phyloP scores from a whole-genome alignment of 1,284 basidiomycete genomes.

The Phylloporus sp. region DNA sequence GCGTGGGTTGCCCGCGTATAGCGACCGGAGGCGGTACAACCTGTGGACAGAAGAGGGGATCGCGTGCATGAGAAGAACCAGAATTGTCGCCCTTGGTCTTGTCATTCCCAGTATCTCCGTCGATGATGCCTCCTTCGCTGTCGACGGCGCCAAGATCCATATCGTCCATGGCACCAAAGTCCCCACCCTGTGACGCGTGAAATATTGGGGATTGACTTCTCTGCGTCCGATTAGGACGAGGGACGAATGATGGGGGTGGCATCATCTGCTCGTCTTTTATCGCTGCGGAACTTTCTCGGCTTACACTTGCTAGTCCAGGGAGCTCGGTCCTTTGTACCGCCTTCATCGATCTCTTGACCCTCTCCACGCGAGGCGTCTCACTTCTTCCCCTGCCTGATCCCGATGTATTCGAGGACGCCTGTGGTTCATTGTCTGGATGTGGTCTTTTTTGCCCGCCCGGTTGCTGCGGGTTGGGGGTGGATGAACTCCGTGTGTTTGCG shows the following conservation, averaged over 20 bases:
- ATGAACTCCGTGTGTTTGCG: constrained; percentile 21
- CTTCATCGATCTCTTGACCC: constrained; percentile 58
- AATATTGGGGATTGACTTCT: constrained; percentile 13
- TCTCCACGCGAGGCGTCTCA: constrained; percentile 41
- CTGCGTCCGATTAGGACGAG: constrained; percentile 15
- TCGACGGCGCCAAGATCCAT: constrained; percentile 3
- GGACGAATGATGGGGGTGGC: constrained; percentile 35
- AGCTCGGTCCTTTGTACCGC: constrained; percentile 56
- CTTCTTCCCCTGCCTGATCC: constrained; percentile 30
- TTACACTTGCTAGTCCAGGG: constrained; percentile 22
- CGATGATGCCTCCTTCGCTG: constrained; percentile 3
- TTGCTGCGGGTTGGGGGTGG: constrained; percentile 26
- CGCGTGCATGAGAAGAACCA: constrained; percentile 1
- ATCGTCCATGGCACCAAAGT: constrained; percentile 19
- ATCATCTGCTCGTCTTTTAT: constrained; percentile 28
- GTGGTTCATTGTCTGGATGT: constrained; percentile 21
- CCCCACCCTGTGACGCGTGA: constrained; percentile 22
- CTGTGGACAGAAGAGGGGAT: constrained; percentile 34
- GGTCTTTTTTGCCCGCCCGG: constrained; percentile 47
- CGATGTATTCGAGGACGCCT: constrained; percentile 38
- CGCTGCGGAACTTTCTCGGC: constrained; percentile 18
- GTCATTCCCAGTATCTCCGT: not conserved
- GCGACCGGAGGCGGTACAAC: constrained; percentile 38
- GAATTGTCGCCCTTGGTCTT: not conserved
- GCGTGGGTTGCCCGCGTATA: constrained; percentile 39